Percentiles rank a stretch among this genome's conserved stretches.
phyloP scores from a whole-genome alignment of 2,329 filamentous ascomycete species.

The Chaetomium strumarium region DNA sequence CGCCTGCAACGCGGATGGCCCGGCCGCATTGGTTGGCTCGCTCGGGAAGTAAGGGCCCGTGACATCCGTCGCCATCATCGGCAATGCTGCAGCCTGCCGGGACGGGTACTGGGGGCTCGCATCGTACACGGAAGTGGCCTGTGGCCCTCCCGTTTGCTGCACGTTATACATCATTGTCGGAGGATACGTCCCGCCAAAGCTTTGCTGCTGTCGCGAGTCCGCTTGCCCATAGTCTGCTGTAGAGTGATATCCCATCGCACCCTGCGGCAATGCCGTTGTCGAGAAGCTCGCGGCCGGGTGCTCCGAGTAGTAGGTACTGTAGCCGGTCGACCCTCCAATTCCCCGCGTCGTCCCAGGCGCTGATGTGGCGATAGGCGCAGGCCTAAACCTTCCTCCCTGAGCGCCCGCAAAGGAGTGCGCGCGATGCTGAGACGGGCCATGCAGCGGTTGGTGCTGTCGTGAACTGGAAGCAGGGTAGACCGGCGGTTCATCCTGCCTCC shows the following conservation, averaged over 20 bases:
- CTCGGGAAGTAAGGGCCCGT: constrained; percentile 69
- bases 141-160: constrained; percentile 50
- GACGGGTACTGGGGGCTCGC: constrained; percentile 67
- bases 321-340: constrained; percentile 52
- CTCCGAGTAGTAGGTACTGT: constrained; percentile 55
- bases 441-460: constrained; percentile 43
- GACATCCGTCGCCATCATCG: constrained; percentile 63
- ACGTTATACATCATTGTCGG: constrained; percentile 75
- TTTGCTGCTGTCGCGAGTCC: constrained; percentile 51
- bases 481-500: constrained; percentile 69
- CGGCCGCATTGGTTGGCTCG: constrained; percentile 57
- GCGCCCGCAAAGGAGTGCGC: constrained; percentile 40
- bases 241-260: constrained; percentile 47
- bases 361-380: constrained; percentile 45
- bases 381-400: constrained; percentile 45
- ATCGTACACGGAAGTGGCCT: constrained; percentile 63
- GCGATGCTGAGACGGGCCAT: constrained; percentile 44
- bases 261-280: constrained; percentile 49
- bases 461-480: constrained; percentile 54
- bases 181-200: constrained; percentile 51
- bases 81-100: constrained; percentile 70
- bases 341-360: constrained; percentile 39
- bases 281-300: constrained; percentile 43
- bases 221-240: constrained; percentile 51
- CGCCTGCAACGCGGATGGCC: constrained; percentile 48